Base-by-base conservation (phyloP, 257 asterid genomes). In the Primulina huaijiensis region DNA sequence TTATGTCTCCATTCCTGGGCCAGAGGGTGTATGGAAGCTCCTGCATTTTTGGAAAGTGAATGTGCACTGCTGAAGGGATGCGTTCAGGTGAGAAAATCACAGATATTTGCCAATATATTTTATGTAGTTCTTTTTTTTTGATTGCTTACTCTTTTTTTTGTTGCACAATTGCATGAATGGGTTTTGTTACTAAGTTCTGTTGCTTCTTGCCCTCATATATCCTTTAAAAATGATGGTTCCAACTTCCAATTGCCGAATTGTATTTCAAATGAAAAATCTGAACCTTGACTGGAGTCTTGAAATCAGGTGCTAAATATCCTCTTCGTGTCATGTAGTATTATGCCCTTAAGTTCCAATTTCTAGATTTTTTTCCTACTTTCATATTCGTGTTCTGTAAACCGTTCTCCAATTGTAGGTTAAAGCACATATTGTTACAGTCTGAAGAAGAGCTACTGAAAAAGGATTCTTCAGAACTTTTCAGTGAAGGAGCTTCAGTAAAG, bases 1-100 rank as follows among this genome's bases (percentile, higher is more conserved):
- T 86, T 93, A n/a, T 93, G 99, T 73, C 96, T 93, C 73, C 89
- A 87, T 59, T 84, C 96, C 6, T 90, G 97, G 97, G 90, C 94
- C 46, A 84, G 79, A 74, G 89, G 86, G 65, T 76, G 86, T 80
- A 78, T 64, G 79, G 94, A 87, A 84, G 97, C 97, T 69, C 95
- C 94, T 3, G 21, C 74, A 27, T 93, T 93, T 74, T 69, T 93
- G 84, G 95, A 90, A 76, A 90, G 90, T 74, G 98, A 93, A 80
- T 87, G 96, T 77, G 92, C 94, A 17, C 65, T 83, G 67, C 87
- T 93, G 68, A 82, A n/a, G 97, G 83, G 88, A 87, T 80, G 87
- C 95, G 9, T 93, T 93, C 64, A 87, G 96, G 99, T 93, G 76
- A 71, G 84, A 35, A 68, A 11, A 69, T 71, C 68, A 35, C 14